Conservation (phyloP, 352 stramenopile species). For the Phytophthora ohioensis region DNA sequence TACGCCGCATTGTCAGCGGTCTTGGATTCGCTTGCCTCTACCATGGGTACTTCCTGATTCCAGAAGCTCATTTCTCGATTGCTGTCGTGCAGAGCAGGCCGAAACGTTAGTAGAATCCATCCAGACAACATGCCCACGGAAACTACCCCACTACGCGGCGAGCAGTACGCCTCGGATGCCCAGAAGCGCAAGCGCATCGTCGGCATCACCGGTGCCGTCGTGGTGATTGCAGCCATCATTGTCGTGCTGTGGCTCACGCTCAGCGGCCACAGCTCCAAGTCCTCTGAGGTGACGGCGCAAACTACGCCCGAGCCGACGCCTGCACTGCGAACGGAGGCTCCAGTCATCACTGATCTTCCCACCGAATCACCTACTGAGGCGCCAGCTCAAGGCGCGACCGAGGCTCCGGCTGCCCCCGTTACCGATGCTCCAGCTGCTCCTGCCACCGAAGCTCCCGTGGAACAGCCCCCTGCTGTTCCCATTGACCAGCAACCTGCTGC, state of each 20-base stretch:
- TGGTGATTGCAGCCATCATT: conserved; percentile 38
- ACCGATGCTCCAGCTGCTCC: conserved; percentile 13
- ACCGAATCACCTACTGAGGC: conserved; percentile 25
- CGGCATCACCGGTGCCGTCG: conserved; percentile 40
- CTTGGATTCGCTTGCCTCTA: conserved; percentile 12
- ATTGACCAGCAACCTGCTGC: conserved; percentile 8
- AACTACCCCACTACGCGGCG: conserved; percentile 39
- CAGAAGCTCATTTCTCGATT: conserved; percentile 36
- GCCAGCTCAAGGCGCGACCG: neutral
- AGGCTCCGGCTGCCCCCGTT: conserved; percentile 1
- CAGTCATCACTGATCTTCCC: conserved; percentile 18
- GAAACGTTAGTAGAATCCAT: conserved; percentile 3
- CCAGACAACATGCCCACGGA: conserved; percentile 36
- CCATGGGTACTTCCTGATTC: neutral
- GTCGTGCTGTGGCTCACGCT: conserved; percentile 46
- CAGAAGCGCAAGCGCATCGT: conserved; percentile 48
- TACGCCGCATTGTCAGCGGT: conserved; percentile 13
- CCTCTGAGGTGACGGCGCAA: conserved; percentile 27
- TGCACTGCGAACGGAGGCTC: conserved; percentile 29
- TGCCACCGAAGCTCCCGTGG: neutral
- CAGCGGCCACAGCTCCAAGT: conserved; percentile 41
- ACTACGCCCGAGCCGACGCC: conserved; percentile 33
- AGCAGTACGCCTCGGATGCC: conserved; percentile 39
- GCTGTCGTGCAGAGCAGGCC: conserved; percentile 5
- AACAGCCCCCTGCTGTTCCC: neutral